phyloP scores from a whole-genome alignment of 768 basidiomycete species.

The Ramaria sp. region DNA sequence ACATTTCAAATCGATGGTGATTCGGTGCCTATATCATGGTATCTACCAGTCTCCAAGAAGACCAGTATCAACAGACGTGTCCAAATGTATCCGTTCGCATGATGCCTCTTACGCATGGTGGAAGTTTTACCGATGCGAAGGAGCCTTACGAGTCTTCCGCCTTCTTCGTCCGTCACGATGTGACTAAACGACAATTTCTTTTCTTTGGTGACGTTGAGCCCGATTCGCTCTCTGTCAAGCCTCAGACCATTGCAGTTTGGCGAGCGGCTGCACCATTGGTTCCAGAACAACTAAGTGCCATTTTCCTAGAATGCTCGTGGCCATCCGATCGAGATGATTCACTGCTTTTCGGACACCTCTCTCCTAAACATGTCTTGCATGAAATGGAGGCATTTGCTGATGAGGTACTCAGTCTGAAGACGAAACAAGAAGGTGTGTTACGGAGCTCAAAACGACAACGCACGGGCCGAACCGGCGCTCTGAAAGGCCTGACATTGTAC shows the following conservation, averaged over 20 bases:
- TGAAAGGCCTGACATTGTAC: conserved; percentile 58
- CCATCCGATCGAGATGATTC: conserved; percentile 59
- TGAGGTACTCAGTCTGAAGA: conserved; percentile 41
- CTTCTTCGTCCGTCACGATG: conserved; percentile 71
- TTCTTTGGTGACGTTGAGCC: conserved; percentile 96
- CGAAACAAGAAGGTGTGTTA: conserved; percentile 15
- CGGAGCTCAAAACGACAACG: not conserved
- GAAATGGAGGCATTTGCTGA: conserved; percentile 65
- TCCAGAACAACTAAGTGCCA: conserved; percentile 51
- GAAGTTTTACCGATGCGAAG: conserved; percentile 31
- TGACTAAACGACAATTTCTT: conserved; percentile 57
- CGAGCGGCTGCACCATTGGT: conserved; percentile 51
- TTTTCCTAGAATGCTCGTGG: conserved; percentile 96
- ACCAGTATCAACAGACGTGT: conserved; percentile 40
- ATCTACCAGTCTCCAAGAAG: conserved; percentile 38
- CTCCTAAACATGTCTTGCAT: conserved; percentile 63
- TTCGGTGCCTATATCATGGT: conserved; percentile 5
- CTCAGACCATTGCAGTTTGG: conserved; percentile 69
- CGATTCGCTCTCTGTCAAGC: conserved; percentile 53
- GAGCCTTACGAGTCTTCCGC: conserved; percentile 67
- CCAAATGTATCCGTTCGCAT: conserved; percentile 50
- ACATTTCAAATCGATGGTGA: not conserved
- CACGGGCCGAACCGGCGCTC: conserved; percentile 23
- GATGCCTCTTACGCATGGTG: conserved; percentile 69
- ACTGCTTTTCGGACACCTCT: conserved; percentile 77